Evolutionary conservation across 2,329 filamentous ascomycete species (phyloP).

Genomic region (Akanthomyces muscarius): DNA sequence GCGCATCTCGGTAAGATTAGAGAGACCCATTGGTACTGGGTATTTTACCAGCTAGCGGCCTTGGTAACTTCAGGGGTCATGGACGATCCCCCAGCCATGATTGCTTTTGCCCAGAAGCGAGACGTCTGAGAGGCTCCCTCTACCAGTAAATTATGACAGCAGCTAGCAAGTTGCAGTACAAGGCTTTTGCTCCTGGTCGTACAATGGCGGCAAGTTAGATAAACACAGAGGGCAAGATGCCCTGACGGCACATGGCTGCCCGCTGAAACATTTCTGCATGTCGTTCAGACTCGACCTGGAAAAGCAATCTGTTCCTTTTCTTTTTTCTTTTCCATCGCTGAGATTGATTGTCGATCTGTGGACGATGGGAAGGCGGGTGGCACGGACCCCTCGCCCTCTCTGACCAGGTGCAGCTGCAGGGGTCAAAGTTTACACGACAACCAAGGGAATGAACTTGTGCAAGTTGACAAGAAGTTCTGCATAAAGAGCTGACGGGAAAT

Average conservation of each 20-base stretch:
- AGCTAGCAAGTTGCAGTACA: too few relatives aligned
- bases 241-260: too few relatives aligned
- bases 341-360: constrained; percentile 4
- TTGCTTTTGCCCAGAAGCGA: too few relatives aligned
- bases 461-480: background rate
- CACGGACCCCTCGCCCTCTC: background rate
- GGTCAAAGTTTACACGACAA: background rate
- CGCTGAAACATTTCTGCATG: background rate
- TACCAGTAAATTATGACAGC: too few relatives aligned
- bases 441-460: background rate
- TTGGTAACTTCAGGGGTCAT: background rate
- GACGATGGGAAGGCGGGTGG: background rate
- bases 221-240: too few relatives aligned
- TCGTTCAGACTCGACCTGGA: background rate
- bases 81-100: too few relatives aligned
- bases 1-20: background rate
- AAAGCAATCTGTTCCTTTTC: background rate
- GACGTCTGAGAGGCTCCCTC: too few relatives aligned
- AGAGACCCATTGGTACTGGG: background rate
- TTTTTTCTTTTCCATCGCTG: background rate
- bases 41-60: background rate
- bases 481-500: too few relatives aligned
- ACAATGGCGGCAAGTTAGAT: too few relatives aligned
- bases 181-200: too few relatives aligned
- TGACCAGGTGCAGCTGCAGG: background rate